phyloP scores from a whole-genome alignment of 495 filamentous ascomycete genomes.

The Amorphotheca resinae region DNA sequence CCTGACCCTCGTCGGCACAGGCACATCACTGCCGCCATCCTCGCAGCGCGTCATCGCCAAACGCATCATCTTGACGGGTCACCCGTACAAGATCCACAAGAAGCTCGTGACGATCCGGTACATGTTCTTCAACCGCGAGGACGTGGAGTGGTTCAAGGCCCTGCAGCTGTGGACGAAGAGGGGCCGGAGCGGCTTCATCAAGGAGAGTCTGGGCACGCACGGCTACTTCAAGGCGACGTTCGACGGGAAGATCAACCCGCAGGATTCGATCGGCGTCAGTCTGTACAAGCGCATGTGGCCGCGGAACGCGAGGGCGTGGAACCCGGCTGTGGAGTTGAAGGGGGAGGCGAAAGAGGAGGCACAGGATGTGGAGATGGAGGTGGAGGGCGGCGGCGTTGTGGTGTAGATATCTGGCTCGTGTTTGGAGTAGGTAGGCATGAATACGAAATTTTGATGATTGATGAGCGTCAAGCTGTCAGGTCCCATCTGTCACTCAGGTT shows the following conservation, averaged over 20 bases:
- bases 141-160: constrained; percentile 94
- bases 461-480: too few relatives aligned
- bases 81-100: constrained; percentile 97
- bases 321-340: constrained; percentile 1
- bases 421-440: too few relatives aligned
- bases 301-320: constrained; percentile 45
- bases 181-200: constrained; percentile 77
- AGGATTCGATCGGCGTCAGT: constrained; percentile 85
- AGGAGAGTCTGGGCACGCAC: constrained; percentile 89
- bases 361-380: constrained; percentile 13
- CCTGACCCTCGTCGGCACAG: constrained; percentile 66
- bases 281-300: constrained; percentile 92
- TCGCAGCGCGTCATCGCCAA: constrained; percentile 79
- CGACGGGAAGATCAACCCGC: constrained; percentile 87
- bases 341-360: neutral
- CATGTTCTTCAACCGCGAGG: constrained; percentile 98
- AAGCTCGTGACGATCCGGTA: constrained; percentile 91
- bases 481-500: too few relatives aligned
- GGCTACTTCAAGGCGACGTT: constrained; percentile 99
- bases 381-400: constrained; percentile 4
- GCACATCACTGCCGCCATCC: constrained; percentile 71
- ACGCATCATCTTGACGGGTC: constrained; percentile 85
- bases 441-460: too few relatives aligned
- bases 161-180: constrained; percentile 88
- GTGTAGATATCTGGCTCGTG: neutral